Evolutionary conservation across 306 rosid species (phyloP), one percentile per base, ranked within the genome.

Genomic region (Cucurbita argyrosperma): DNA sequence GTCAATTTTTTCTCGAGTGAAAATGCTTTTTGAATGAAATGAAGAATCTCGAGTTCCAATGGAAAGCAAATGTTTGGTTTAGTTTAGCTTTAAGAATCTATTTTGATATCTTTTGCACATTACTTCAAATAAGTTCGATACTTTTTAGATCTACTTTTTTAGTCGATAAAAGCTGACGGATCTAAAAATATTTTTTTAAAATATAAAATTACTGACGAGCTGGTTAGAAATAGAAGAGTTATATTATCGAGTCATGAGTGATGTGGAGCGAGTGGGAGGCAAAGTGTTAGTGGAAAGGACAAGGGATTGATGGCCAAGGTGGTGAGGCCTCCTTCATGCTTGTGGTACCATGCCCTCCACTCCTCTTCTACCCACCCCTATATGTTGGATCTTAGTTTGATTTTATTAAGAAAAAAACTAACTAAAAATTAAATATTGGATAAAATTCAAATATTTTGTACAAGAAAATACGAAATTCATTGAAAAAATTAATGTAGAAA

Each of bases 291-390:
- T 51, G 14, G 87, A 78, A 60, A 89, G 92, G 52, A 72, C 35
- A 0, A 94, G 96, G 64, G 85, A 88, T 40, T 86, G 88, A 59
- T 88, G 96, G n/a, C 96, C 96, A 8, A 26, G 30, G 30, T 26
- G 30, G 84, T 84, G 40, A 90, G 83, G 4, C 89, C 91, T 46
- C 80, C 82, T 2, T 89, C 82, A 8, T 30, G 50, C 16, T 69
- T 69, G 43, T 80, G 55, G 74, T 77, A 89, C 96, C 96, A 89
- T 0, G 87, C 85, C 66, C 88, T 82, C 96, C 96, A 89, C 15
- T 49, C 81, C 65, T 82, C 58, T 76, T 75, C 66, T 5, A 78
- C 30, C 30, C 30, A 26, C 30, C 30, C 30, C 30, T 26, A 26
- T 26, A 26, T 26, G 3, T 26, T 26, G 30, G 30, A 26, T 26